phyloP scores from a whole-genome alignment of 169 alveolate genomes.

The Eimeria sp. region DNA sequence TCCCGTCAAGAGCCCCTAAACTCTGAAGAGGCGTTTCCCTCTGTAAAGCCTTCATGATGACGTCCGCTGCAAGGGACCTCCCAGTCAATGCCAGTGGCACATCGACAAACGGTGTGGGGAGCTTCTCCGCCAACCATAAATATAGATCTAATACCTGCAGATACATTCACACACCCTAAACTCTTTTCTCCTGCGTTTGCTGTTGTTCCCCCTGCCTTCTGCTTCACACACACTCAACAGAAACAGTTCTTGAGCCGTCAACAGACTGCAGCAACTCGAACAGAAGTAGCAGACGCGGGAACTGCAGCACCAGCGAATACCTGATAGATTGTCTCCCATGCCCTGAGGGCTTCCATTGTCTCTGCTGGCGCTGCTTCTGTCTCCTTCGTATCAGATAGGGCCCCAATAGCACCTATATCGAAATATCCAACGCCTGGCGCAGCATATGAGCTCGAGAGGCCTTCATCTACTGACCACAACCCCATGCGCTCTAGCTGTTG shows the following conservation, averaged over 20 bases:
- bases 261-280: background rate
- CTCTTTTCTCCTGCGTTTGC: background rate
- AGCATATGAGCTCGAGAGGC: background rate
- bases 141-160: slow-evolving; percentile 66
- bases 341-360: slow-evolving; percentile 63
- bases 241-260: background rate
- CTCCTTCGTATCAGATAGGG: slow-evolving; percentile 1
- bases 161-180: background rate
- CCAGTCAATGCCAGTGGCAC: slow-evolving; percentile 50
- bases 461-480: slow-evolving; percentile 14
- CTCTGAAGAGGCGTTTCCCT: slow-evolving; percentile 18
- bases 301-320: background rate
- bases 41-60: slow-evolving; percentile 17
- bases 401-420: background rate
- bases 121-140: slow-evolving; percentile 64
- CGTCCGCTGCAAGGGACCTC: slow-evolving; percentile 49
- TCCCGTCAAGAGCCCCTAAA: background rate
- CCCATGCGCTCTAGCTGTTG: slow-evolving; percentile 6
- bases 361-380: slow-evolving; percentile 61
- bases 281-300: background rate
- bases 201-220: background rate
- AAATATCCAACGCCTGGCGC: slow-evolving; percentile 58
- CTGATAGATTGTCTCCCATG: slow-evolving; percentile 59
- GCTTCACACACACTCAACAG: background rate
- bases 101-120: slow-evolving; percentile 58